Evolutionary conservation across 345 rosid species (phyloP).

Genomic region (Xanthoceras sorbifolium): DNA sequence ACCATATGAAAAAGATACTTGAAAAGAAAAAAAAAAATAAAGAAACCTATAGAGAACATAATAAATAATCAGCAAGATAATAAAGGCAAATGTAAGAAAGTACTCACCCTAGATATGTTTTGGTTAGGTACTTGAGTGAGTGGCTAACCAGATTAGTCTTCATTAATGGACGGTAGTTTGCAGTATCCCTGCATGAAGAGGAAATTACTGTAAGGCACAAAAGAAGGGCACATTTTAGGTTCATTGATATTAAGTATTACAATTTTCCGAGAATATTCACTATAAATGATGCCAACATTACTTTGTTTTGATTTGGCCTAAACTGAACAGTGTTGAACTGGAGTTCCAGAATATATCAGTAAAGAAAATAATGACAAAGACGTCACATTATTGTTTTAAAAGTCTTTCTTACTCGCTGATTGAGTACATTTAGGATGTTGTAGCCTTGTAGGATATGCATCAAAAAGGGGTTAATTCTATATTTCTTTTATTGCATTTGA

Average conservation of each 20-base stretch:
- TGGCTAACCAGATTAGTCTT: conserved; percentile 78
- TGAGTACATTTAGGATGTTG: not conserved
- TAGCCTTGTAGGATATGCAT: not conserved
- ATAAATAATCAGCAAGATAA: not conserved
- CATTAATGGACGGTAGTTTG: conserved; percentile 69
- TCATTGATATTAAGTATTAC: not conserved
- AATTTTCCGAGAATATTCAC: not conserved
- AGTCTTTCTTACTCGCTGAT: not conserved
- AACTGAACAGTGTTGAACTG: not conserved
- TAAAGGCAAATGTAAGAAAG: conserved; percentile 12
- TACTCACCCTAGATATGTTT: conserved; percentile 65
- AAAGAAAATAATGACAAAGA: not conserved
- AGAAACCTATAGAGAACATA: not conserved
- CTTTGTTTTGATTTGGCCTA: not conserved
- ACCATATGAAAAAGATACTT: conserved; percentile 4
- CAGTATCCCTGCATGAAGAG: conserved; percentile 62
- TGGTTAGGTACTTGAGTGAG: conserved; percentile 71
- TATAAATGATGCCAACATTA: not conserved
- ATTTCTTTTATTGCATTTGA: not conserved
- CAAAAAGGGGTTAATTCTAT: not conserved
- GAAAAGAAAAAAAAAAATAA: not conserved
- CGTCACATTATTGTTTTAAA: not conserved
- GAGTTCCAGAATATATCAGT: not conserved
- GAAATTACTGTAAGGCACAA: not conserved
- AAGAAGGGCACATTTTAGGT: not conserved